Percentiles rank a stretch among this genome's conserved stretches.
These are phyloP conservation scores for Geum urbanum DNA, from an alignment of 306 rosid genomes.

Conservation along the genomic window DNA sequence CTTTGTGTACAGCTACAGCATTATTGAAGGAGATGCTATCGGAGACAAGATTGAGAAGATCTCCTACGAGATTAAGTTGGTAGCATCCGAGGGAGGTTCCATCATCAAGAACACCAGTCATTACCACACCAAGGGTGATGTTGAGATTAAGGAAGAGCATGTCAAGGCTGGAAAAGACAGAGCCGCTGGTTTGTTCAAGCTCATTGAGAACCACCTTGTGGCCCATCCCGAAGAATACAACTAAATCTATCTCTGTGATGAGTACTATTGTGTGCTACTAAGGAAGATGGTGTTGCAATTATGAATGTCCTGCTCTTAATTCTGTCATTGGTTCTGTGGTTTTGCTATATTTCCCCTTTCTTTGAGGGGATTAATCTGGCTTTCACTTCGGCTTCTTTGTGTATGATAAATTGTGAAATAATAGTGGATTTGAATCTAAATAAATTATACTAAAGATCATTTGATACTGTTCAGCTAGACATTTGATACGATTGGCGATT, in stretches of 20 bases:
- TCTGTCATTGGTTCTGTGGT: neutral
- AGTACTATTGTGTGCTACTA: neutral
- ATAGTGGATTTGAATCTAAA: neutral
- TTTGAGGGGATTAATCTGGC: neutral
- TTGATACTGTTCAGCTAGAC: neutral
- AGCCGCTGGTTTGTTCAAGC: conserved; percentile 26
- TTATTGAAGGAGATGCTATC: conserved; percentile 39
- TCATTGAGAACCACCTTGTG: conserved; percentile 31
- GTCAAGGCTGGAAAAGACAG: conserved; percentile 31
- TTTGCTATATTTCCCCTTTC: neutral
- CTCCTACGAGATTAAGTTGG: conserved; percentile 29
- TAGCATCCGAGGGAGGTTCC: conserved; percentile 31
- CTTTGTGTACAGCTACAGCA: conserved; percentile 25
- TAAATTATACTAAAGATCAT: neutral
- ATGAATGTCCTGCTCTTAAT: neutral
- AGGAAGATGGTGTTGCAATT: neutral
- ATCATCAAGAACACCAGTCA: conserved; percentile 28
- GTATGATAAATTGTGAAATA: neutral
- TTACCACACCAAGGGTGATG: conserved; percentile 34
- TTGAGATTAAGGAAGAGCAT: conserved; percentile 18
- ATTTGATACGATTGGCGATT: too few relatives aligned
- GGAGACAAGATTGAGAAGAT: conserved; percentile 36
- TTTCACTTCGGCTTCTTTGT: neutral
- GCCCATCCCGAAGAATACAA: conserved; percentile 34
- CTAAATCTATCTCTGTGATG: neutral